phyloP scores from a whole-genome alignment of 495 filamentous ascomycete genomes.

The Penicillium ucsense region DNA sequence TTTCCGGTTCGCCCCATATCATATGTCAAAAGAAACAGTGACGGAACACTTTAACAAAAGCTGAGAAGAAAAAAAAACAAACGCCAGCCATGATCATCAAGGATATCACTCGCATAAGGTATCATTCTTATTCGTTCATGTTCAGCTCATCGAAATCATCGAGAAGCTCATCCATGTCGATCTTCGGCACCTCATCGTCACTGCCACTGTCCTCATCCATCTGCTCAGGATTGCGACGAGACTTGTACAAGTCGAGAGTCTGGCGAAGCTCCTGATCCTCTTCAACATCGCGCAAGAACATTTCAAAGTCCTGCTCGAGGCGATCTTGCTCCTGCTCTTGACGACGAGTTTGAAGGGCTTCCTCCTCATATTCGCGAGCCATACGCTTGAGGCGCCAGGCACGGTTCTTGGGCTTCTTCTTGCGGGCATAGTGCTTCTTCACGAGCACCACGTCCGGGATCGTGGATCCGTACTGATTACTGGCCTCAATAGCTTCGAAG shows the following conservation, averaged over 20 bases:
- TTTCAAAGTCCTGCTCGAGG: constrained; percentile 86
- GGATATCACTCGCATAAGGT: constrained; percentile 16
- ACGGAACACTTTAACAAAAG: not conserved
- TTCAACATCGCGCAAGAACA: constrained; percentile 94
- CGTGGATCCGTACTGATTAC: constrained; percentile 55
- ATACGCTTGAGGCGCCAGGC: constrained; percentile 94
- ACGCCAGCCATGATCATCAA: constrained; percentile 24
- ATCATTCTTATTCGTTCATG: constrained; percentile 37
- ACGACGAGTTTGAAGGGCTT: constrained; percentile 48
- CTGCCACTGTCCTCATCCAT: constrained; percentile 53
- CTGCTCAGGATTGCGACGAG: constrained; percentile 29
- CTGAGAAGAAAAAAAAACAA: constrained; percentile 6
- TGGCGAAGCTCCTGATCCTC: constrained; percentile 82
- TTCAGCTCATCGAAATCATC: constrained; percentile 83
- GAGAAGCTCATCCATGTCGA: constrained; percentile 74
- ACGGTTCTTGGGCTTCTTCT: constrained; percentile 75
- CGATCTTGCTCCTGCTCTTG: constrained; percentile 61
- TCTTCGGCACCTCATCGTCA: constrained; percentile 63
- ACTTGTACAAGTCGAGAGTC: constrained; percentile 81
- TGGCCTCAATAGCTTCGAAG: constrained; percentile 69
- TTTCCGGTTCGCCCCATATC: too few species aligned
- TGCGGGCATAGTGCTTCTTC: constrained; percentile 88
- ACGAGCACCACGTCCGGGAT: constrained; percentile 92
- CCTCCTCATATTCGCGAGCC: constrained; percentile 73
- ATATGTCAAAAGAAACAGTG: too few species aligned